Evolutionary conservation across 202 grass and related monocot genomes (phyloP).

Genomic region (Schoenoplectus tabernaemontani): DNA sequence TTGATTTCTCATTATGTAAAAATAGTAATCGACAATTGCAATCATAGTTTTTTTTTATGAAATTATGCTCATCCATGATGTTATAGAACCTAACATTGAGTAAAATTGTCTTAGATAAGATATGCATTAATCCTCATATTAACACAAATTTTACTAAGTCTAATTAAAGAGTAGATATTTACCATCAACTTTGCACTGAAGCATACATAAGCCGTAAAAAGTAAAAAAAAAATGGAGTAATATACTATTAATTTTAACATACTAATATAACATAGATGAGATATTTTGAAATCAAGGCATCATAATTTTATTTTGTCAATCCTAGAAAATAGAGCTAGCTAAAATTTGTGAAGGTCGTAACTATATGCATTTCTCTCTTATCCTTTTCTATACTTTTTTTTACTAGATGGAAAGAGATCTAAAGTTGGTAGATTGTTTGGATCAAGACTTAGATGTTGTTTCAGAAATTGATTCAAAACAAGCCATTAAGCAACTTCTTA

Average conservation of each 20-base stretch:
- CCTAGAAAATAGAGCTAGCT: neutral
- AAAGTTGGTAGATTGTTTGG: constrained; percentile 27
- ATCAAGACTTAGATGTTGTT: constrained; percentile 39
- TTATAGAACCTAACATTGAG: too few relatives aligned
- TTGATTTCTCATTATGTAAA: neutral
- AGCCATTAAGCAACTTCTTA: constrained; percentile 57
- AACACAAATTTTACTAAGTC: neutral
- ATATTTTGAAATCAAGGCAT: neutral
- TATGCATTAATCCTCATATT: neutral
- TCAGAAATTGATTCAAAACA: constrained; percentile 65
- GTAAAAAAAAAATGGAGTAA: neutral
- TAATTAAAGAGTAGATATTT: too few relatives aligned
- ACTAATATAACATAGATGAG: neutral
- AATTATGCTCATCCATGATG: neutral
- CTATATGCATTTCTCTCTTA: neutral
- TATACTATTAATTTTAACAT: neutral
- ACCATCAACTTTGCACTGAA: neutral
- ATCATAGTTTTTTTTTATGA: neutral
- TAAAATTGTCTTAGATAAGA: neutral
- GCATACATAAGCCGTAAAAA: neutral
- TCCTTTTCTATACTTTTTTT: neutral
- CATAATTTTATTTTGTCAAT: neutral
- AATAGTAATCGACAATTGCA: neutral
- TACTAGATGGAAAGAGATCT: constrained; percentile 35
- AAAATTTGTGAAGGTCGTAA: neutral